Evolutionary conservation across 352 stramenopile species (phyloP).

Genomic region (Pythium vanterpoolii): DNA sequence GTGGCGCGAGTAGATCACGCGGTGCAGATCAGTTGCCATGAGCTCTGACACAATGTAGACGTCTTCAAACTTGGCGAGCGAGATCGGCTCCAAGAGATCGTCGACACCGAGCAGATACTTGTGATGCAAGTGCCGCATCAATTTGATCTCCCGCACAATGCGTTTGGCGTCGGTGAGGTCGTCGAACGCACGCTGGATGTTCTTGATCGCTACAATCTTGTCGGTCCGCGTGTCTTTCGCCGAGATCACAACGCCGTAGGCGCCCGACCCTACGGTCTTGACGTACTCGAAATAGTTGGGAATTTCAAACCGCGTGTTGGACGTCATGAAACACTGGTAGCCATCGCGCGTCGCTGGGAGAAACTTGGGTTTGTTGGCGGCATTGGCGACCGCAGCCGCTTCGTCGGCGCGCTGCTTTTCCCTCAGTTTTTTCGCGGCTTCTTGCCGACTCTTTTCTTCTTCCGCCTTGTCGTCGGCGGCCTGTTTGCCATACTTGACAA

Average conservation of each 20-base stretch:
- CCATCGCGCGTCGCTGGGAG: slow-evolving; percentile 62
- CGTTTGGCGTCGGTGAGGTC: slow-evolving; percentile 99
- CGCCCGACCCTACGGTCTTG: slow-evolving; percentile 87
- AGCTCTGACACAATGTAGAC: slow-evolving; percentile 91
- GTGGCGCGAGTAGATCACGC: slow-evolving; percentile 88
- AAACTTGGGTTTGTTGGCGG: slow-evolving; percentile 79
- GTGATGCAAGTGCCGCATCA: slow-evolving; percentile 90
- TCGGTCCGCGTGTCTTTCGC: slow-evolving; percentile 41
- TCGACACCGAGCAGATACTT: slow-evolving; percentile 87
- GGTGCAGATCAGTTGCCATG: slow-evolving; percentile 89
- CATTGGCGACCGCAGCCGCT: slow-evolving; percentile 51
- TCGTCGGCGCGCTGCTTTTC: slow-evolving; percentile 77
- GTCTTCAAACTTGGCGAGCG: slow-evolving; percentile 75
- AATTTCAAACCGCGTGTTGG: slow-evolving; percentile 83
- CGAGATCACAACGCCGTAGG: slow-evolving; percentile 90
- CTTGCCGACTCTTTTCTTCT: slow-evolving; percentile 62
- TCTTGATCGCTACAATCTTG: slow-evolving; percentile 89
- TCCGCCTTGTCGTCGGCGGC: slow-evolving; percentile 64
- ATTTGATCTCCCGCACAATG: slow-evolving; percentile 97
- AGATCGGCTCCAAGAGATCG: slow-evolving; percentile 67
- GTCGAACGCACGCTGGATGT: slow-evolving; percentile 93
- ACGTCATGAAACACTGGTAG: slow-evolving; percentile 82
- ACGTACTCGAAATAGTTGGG: slow-evolving; percentile 74
- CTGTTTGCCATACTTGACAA: slow-evolving; percentile 80
- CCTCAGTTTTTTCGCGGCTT: slow-evolving; percentile 70